Conservation (phyloP, 306 rosid genomes). For the Trifolium subterraneum region DNA sequence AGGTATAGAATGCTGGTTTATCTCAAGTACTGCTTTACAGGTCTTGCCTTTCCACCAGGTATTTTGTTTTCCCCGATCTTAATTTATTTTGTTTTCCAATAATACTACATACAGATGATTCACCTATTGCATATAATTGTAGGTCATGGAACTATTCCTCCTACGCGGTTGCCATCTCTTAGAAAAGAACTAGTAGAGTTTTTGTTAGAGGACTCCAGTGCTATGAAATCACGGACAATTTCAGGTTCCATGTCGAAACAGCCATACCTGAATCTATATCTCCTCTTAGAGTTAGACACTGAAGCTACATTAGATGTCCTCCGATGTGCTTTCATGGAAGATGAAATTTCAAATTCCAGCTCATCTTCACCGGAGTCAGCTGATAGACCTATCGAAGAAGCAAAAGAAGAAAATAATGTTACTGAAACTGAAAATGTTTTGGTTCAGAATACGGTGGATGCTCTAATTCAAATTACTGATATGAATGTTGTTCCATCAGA, state of each 20-base stretch:
- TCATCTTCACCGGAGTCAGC: slow-evolving; percentile 52
- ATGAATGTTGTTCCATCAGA: slow-evolving; percentile 54
- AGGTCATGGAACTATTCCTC: slow-evolving; percentile 86
- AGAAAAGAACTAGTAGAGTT: slow-evolving; percentile 78
- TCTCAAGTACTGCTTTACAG: slow-evolving; percentile 93
- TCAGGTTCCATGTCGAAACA: slow-evolving; percentile 46
- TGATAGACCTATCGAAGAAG: slow-evolving; percentile 44
- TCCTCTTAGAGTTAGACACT: slow-evolving; percentile 76
- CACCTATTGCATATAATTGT: slow-evolving; percentile 49
- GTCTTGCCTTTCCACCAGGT: slow-evolving; percentile 99
- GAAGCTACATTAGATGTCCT: slow-evolving; percentile 85
- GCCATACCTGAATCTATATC: slow-evolving; percentile 65
- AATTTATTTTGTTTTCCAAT: slow-evolving; percentile 26
- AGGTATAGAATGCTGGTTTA: slow-evolving; percentile 94
- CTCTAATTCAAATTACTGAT: slow-evolving; percentile 66
- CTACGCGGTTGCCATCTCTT: slow-evolving; percentile 77
- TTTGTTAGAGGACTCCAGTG: slow-evolving; percentile 65
- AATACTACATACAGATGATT: slow-evolving; percentile 16
- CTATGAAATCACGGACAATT: slow-evolving; percentile 53
- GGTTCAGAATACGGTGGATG: slow-evolving; percentile 77
- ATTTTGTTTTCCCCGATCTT: slow-evolving; percentile 15
- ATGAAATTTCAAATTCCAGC: slow-evolving; percentile 52
- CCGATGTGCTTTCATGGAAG: slow-evolving; percentile 71
- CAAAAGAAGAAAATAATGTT: slow-evolving; percentile 42
- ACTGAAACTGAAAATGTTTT: slow-evolving; percentile 53